Evolutionary conservation across 805 yeast species (phyloP).

Genomic region (Candida ovalis): DNA sequence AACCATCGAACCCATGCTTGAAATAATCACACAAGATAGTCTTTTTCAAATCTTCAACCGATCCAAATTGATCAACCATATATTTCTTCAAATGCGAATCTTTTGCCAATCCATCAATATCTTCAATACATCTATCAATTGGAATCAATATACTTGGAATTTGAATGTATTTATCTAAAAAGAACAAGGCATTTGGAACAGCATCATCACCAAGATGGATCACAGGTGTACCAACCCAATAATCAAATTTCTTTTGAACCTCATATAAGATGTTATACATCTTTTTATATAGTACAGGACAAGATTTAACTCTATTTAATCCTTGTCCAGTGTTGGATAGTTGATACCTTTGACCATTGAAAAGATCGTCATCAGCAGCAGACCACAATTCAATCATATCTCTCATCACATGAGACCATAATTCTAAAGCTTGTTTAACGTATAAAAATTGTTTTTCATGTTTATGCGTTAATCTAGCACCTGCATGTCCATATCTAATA

Average conservation of each 20-base stretch:
- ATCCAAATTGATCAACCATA: slow-evolving; percentile 56
- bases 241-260: slow-evolving; percentile 56
- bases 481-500: slow-evolving; percentile 61
- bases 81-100: slow-evolving; percentile 48
- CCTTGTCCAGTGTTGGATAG: slow-evolving; percentile 79
- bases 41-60: slow-evolving; percentile 49
- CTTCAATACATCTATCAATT: slow-evolving; percentile 53
- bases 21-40: slow-evolving; percentile 48
- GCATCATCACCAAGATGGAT: slow-evolving; percentile 81
- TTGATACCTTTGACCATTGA: slow-evolving; percentile 52
- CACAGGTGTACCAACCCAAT: slow-evolving; percentile 79
- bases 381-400: slow-evolving; percentile 79
- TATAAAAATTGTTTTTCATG: slow-evolving; percentile 72
- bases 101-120: slow-evolving; percentile 47
- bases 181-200: slow-evolving; percentile 78
- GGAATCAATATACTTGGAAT: slow-evolving; percentile 77
- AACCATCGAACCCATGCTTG: slow-evolving; percentile 66
- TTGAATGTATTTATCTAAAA: slow-evolving; percentile 75
- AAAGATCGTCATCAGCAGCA: slow-evolving; percentile 68
- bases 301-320: slow-evolving; percentile 67
- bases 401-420: slow-evolving; percentile 76
- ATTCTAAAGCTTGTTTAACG: slow-evolving; percentile 66
- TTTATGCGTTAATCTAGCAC: slow-evolving; percentile 70
- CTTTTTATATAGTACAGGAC: slow-evolving; percentile 63
- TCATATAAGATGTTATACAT: slow-evolving; percentile 69